Conservation (phyloP, 257 asterid species). For the Capsicum chinense region DNA sequence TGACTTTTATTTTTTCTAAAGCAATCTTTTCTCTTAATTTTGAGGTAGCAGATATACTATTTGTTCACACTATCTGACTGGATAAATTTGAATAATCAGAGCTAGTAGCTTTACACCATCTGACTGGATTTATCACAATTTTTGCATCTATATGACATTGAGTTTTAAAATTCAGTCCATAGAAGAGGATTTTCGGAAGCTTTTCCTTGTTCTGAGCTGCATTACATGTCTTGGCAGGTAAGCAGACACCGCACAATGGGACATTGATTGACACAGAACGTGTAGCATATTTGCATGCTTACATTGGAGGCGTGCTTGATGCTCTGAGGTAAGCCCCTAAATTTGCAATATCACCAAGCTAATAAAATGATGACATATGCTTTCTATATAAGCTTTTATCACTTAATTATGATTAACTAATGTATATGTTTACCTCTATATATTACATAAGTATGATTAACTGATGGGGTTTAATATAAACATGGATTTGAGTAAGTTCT, state of each 20-base stretch:
- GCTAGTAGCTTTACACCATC: background rate
- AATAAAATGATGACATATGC: background rate
- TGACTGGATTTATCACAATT: background rate
- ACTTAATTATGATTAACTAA: no score
- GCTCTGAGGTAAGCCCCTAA: slow-evolving; percentile 15
- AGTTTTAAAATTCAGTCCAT: background rate
- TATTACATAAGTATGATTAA: no score
- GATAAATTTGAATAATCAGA: background rate
- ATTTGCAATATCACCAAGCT: background rate
- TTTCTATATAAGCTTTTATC: no score
- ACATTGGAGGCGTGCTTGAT: slow-evolving; percentile 39
- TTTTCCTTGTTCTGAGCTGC: background rate
- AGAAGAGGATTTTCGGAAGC: background rate
- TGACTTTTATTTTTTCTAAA: background rate
- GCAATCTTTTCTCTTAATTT: background rate
- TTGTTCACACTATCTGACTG: background rate
- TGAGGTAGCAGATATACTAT: background rate
- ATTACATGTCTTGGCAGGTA: slow-evolving; percentile 28
- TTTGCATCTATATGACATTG: background rate
- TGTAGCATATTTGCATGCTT: slow-evolving; percentile 32
- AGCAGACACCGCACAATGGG: background rate
- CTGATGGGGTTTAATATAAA: background rate
- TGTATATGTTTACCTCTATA: background rate
- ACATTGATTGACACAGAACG: slow-evolving; percentile 9
- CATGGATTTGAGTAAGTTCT: no score